These are phyloP conservation scores for Botrytis hyacinthi DNA, from an alignment of 2,329 filamentous ascomycete genomes.

Conservation along the genomic window DNA sequence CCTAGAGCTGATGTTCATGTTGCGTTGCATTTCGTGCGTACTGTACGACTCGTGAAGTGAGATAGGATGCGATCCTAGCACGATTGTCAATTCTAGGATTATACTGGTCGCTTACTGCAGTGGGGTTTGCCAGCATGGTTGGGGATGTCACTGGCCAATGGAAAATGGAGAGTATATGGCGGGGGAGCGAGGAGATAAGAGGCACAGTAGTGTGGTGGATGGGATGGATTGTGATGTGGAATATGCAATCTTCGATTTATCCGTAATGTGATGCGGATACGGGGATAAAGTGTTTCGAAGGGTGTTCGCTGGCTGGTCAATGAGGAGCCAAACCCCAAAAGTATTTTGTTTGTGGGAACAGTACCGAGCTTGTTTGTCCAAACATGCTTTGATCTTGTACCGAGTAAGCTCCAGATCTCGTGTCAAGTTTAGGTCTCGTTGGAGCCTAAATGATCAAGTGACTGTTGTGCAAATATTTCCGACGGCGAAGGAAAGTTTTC, in stretches of 20 bases:
- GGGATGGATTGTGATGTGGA: background rate
- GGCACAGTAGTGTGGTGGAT: background rate
- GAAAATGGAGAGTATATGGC: background rate
- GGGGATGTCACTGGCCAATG: background rate
- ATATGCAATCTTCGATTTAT: background rate
- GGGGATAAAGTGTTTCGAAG: background rate
- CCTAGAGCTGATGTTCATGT: constrained; percentile 7
- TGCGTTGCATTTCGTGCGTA: background rate
- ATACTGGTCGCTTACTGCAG: constrained; percentile 14
- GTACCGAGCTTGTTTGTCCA: background rate
- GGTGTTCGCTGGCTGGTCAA: background rate
- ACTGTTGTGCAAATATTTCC: constrained; percentile 8
- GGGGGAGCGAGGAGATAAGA: background rate
- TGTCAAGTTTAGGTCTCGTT: background rate
- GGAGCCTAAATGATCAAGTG: constrained; percentile 23
- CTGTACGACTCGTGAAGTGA: background rate
- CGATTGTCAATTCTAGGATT: background rate
- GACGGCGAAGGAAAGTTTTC: constrained; percentile 1
- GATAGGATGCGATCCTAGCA: constrained; percentile 1
- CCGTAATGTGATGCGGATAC: constrained; percentile 1
- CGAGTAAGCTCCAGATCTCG: constrained; percentile 5
- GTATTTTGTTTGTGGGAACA: background rate
- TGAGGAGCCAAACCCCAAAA: background rate
- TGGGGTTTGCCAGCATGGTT: background rate
- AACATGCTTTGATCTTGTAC: constrained; percentile 2